These are phyloP conservation scores for Penicillium sclerotiorum DNA, from an alignment of 2,329 filamentous ascomycete species.

Conservation along the genomic window DNA sequence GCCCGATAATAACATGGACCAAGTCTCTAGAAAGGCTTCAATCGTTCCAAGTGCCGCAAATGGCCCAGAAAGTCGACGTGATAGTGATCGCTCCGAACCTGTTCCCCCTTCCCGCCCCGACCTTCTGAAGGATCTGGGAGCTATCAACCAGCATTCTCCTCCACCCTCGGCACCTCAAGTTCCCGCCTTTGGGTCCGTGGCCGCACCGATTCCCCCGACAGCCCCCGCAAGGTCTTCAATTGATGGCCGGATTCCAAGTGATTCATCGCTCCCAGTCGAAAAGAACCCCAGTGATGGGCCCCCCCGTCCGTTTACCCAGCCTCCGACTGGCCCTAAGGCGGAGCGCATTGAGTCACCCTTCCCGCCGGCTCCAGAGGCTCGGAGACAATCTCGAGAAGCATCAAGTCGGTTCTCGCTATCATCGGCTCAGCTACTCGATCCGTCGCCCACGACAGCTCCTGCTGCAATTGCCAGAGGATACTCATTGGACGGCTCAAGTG, in stretches of 20 bases:
- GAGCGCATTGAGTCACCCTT: constrained; percentile 33
- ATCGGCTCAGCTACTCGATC: constrained; percentile 29
- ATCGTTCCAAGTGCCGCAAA: constrained; percentile 15
- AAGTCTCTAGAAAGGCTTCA: constrained; percentile 29
- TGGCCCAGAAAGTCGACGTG: constrained; percentile 34
- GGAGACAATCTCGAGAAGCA: constrained; percentile 27
- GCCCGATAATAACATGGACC: constrained; percentile 32
- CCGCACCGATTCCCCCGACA: constrained; percentile 29
- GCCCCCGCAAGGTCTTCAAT: constrained; percentile 23
- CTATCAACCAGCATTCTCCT: constrained; percentile 35
- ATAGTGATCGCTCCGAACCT: constrained; percentile 32
- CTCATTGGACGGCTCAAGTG: constrained; percentile 16
- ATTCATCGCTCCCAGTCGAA: constrained; percentile 17
- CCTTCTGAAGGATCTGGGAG: constrained; percentile 28
- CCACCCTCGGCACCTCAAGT: constrained; percentile 46
- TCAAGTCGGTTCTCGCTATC: constrained; percentile 27
- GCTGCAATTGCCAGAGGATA: constrained; percentile 38
- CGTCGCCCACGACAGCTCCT: constrained; percentile 41
- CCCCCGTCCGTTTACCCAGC: constrained; percentile 32
- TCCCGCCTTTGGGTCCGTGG: constrained; percentile 45
- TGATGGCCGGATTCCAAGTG: constrained; percentile 15
- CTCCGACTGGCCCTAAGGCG: constrained; percentile 49
- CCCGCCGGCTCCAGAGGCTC: constrained; percentile 25
- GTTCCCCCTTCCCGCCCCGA: constrained; percentile 28
- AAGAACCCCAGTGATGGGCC: constrained; percentile 28